These are phyloP conservation scores for Byssochlamys sp. DNA, from an alignment of 2,329 filamentous ascomycete genomes.

Conservation along the genomic window DNA sequence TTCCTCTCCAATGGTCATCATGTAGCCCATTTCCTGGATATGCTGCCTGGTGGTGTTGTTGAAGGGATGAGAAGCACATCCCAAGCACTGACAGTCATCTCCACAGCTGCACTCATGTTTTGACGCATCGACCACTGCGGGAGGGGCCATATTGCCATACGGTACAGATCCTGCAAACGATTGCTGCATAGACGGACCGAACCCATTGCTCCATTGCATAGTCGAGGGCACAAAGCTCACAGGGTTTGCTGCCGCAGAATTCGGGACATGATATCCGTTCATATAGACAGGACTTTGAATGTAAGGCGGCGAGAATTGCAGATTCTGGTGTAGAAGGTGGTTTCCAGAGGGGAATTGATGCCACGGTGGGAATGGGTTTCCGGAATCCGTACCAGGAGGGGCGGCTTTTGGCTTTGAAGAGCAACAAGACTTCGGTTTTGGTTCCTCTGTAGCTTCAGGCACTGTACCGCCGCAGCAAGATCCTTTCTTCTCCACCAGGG, in stretches of 20 bases:
- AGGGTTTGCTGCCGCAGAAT: conserved; percentile 6
- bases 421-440: not conserved
- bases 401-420: not conserved
- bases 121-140: conserved; percentile 10
- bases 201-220: conserved; percentile 8
- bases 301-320: conserved; percentile 7
- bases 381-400: not conserved
- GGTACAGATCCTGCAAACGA: conserved; percentile 6
- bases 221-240: conserved; percentile 8
- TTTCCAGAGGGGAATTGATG: not conserved
- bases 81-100: conserved; percentile 37
- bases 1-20: conserved; percentile 28
- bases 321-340: conserved; percentile 12
- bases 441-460: not conserved
- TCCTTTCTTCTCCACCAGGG: conserved; percentile 6
- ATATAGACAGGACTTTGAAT: conserved; percentile 7
- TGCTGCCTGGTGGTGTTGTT: conserved; percentile 37
- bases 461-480: conserved; percentile 22
- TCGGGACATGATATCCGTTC: conserved; percentile 8
- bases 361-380: not conserved
- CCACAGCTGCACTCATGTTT: conserved; percentile 34
- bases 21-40: conserved; percentile 37
- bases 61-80: conserved; percentile 38
- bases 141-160: conserved; percentile 5
- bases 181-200: conserved; percentile 9